Evolutionary conservation across 768 basidiomycete species (phyloP).

Genomic region (Termitomyces heimii): DNA sequence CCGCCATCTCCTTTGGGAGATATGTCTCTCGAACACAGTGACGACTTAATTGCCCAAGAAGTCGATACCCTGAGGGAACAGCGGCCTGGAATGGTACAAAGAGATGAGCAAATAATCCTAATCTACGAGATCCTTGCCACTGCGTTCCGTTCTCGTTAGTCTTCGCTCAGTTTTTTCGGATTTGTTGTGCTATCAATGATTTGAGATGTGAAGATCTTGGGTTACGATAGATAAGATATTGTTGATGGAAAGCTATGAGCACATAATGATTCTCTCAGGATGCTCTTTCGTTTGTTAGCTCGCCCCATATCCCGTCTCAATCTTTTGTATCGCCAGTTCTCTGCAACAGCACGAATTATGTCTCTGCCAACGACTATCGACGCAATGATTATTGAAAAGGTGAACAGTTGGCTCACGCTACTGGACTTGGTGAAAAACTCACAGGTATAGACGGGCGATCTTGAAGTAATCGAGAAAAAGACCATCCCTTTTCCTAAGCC

Average conservation of each 20-base stretch:
- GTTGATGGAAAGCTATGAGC: neutral
- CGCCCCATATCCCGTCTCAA: constrained; percentile 3
- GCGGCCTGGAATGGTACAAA: constrained; percentile 77
- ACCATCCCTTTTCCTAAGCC: constrained; percentile 63
- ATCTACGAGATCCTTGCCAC: constrained; percentile 55
- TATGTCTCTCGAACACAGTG: constrained; percentile 37
- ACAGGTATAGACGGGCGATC: constrained; percentile 49
- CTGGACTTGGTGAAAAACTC: neutral
- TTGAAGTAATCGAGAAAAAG: constrained; percentile 71
- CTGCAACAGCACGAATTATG: constrained; percentile 29
- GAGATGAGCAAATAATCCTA: constrained; percentile 54
- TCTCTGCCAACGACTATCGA: constrained; percentile 56
- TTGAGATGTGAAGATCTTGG: neutral
- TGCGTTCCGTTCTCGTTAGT: constrained; percentile 12
- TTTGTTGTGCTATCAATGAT: neutral
- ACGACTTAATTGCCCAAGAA: constrained; percentile 63
- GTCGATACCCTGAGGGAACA: constrained; percentile 79
- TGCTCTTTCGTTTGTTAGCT: constrained; percentile 7
- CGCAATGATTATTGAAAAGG: constrained; percentile 62
- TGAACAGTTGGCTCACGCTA: neutral
- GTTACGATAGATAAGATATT: neutral
- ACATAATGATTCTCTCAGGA: constrained; percentile 4
- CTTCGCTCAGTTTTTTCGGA: neutral
- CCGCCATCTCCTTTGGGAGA: constrained; percentile 53
- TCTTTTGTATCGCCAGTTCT: constrained; percentile 24